Evolutionary conservation across 106 monocot genomes (phyloP).

Genomic region (Posidonia australis): DNA sequence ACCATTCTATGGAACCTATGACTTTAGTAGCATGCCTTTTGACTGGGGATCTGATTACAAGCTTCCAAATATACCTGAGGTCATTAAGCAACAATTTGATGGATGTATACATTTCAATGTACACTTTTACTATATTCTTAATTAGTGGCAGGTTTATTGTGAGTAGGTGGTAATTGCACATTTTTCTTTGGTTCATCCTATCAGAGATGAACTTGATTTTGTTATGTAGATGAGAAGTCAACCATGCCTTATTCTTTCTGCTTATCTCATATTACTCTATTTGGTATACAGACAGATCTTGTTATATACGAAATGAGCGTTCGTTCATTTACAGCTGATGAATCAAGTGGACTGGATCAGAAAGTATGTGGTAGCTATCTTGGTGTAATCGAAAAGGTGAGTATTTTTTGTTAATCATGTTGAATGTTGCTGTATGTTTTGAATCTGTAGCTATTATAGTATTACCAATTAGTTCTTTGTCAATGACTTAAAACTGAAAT

Average conservation of each 20-base stretch:
- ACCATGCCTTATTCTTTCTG: not conserved
- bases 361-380: slow-evolving; percentile 80
- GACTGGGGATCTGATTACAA: slow-evolving; percentile 89
- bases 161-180: not conserved
- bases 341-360: slow-evolving; percentile 68
- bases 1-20: slow-evolving; percentile 69
- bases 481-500: too few relatives aligned
- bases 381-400: slow-evolving; percentile 85
- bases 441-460: too few relatives aligned
- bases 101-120: not conserved
- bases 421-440: too few relatives aligned
- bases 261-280: not conserved
- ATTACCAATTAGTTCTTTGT: too few relatives aligned
- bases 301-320: slow-evolving; percentile 99
- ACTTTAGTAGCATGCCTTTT: slow-evolving; percentile 54
- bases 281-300: slow-evolving; percentile 60
- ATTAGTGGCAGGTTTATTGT: not conserved
- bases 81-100: slow-evolving; percentile 7
- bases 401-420: too few relatives aligned
- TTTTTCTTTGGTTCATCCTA: too few relatives aligned
- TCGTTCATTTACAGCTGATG: slow-evolving; percentile 76
- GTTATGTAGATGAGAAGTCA: too few relatives aligned
- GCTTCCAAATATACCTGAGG: slow-evolving; percentile 88
- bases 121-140: not conserved
- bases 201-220: too few relatives aligned